Conservation (phyloP, 2,329 filamentous ascomycete species). For the Chaetomiaceae sp. region DNA sequence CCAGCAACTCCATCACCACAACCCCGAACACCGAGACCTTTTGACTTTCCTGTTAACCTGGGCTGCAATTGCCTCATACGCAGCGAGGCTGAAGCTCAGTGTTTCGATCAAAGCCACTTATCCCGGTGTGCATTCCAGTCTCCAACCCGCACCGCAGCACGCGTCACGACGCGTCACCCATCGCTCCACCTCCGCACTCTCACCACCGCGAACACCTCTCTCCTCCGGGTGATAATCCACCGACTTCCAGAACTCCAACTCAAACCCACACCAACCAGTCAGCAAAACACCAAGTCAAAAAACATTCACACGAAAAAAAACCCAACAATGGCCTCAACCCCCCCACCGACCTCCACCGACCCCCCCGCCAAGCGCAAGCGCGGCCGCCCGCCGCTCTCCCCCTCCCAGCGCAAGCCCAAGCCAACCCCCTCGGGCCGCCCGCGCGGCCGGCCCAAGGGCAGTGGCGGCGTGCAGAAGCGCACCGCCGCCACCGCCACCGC, state of each 20-base stretch:
- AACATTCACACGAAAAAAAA: not conserved
- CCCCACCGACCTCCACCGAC: slow-evolving; percentile 11
- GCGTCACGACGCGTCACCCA: too few species aligned
- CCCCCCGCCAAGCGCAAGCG: slow-evolving; percentile 21
- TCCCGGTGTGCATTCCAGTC: too few species aligned
- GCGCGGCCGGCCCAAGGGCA: slow-evolving; percentile 24
- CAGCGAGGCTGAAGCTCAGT: too few species aligned
- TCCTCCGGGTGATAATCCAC: too few species aligned
- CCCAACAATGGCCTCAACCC: slow-evolving; percentile 20
- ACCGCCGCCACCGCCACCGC: slow-evolving; percentile 1
- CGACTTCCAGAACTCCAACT: too few species aligned
- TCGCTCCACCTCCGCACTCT: too few species aligned
- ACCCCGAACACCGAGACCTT: too few species aligned
- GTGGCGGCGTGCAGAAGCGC: slow-evolving; percentile 21
- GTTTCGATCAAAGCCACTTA: too few species aligned
- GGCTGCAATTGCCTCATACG: too few species aligned
- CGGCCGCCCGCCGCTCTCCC: slow-evolving; percentile 24
- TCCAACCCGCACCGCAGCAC: not conserved
- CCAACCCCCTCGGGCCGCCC: slow-evolving; percentile 21
- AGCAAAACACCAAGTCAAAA: not conserved
- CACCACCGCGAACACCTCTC: not conserved
- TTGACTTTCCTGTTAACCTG: too few species aligned
- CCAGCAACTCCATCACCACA: too few species aligned
- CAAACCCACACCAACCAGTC: not conserved
- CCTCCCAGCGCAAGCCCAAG: slow-evolving; percentile 23